Percentiles rank a stretch among this genome's conserved stretches.
Conservation (phyloP, 1,284 basidiomycete genomes). For the Thecaphora frezii region DNA sequence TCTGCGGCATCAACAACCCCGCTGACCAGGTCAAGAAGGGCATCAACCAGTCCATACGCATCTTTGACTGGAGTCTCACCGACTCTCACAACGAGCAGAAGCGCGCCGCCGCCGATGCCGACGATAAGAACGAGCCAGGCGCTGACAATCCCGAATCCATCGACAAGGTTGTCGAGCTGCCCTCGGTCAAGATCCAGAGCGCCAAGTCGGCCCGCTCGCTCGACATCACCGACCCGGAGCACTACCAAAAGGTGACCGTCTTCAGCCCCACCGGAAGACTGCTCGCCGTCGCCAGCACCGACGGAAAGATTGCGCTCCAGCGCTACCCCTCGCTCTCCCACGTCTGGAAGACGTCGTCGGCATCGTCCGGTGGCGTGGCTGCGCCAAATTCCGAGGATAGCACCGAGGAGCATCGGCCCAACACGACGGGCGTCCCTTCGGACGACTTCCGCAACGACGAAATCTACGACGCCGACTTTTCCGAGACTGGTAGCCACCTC, state of each 20-base stretch:
- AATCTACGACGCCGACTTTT: conserved; percentile 54
- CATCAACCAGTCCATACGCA: conserved; percentile 42
- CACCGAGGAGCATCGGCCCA: too few relatives aligned
- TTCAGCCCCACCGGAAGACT: conserved; percentile 47
- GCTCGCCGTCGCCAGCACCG: conserved; percentile 47
- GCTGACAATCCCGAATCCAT: conserved; percentile 21
- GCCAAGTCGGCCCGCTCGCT: conserved; percentile 21
- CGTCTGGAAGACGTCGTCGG: conserved; percentile 21
- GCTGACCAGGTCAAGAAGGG: conserved; percentile 25
- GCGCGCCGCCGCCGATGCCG: too few relatives aligned
- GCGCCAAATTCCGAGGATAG: too few relatives aligned
- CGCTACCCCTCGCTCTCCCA: conserved; percentile 42
- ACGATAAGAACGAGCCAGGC: conserved; percentile 1
- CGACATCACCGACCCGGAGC: conserved; percentile 40
- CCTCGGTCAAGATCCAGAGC: conserved; percentile 18
- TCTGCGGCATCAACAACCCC: conserved; percentile 50
- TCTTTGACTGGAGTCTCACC: conserved; percentile 32
- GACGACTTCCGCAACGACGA: conserved; percentile 45
- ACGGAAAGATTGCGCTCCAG: conserved; percentile 47
- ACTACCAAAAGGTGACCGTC: conserved; percentile 37
- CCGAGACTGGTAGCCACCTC: conserved; percentile 45
- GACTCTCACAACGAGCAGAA: conserved; percentile 1
- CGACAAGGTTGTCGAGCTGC: conserved; percentile 3
- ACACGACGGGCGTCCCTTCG: conserved; percentile 8
- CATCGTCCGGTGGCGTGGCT: too few relatives aligned